phyloP scores from a whole-genome alignment of 306 rosid genomes.

The Cucumis cinereus region DNA sequence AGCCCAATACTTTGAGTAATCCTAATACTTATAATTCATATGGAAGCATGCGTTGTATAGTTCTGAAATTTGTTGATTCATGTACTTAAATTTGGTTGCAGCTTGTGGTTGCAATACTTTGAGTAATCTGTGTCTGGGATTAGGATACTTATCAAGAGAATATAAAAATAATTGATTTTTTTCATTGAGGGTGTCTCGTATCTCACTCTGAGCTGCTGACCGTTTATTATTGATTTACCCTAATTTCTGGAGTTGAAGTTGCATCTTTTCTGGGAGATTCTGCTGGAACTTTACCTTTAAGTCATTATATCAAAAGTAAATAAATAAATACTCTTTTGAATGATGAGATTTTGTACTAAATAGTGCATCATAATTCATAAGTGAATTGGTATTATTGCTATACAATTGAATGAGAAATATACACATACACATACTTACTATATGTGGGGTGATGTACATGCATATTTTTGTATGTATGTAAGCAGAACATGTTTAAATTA shows the following conservation, averaged over 20 bases:
- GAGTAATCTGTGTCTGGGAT: neutral
- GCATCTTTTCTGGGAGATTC: neutral
- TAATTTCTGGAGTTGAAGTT: neutral
- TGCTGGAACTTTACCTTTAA: neutral
- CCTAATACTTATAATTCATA: too few relatives aligned
- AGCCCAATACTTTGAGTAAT: too few relatives aligned
- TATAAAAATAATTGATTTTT: neutral
- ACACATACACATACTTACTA: neutral
- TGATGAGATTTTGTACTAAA: neutral
- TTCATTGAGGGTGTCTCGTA: neutral
- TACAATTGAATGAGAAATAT: neutral
- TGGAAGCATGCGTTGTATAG: too few relatives aligned
- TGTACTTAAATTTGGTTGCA: neutral
- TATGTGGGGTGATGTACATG: neutral
- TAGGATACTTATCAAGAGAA: neutral
- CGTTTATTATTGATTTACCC: neutral
- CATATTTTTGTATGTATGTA: neutral
- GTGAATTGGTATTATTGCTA: neutral
- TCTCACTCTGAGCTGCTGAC: neutral
- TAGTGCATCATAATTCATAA: neutral
- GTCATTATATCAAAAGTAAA: neutral
- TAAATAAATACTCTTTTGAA: neutral
- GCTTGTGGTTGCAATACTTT: neutral
- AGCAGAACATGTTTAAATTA: neutral
- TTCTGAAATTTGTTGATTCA: neutral